phyloP scores from a whole-genome alignment of 306 rosid species.

The Spatholobus suberectus region DNA sequence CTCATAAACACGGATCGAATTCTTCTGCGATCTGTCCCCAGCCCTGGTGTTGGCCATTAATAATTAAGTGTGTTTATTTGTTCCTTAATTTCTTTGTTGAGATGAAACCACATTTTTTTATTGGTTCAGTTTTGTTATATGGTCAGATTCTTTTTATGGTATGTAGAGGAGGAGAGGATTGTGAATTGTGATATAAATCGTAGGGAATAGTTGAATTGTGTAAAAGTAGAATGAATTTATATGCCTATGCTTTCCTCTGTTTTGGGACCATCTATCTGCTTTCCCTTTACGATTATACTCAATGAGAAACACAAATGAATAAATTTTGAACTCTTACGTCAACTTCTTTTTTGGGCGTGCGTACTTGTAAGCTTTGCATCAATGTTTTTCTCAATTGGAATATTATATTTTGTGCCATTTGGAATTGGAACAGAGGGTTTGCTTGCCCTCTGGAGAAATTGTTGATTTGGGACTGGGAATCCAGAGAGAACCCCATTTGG shows the following conservation, averaged over 20 bases:
- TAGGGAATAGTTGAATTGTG: conserved; percentile 14
- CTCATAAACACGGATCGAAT: conserved; percentile 53
- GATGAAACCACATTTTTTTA: neutral
- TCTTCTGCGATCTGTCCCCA: conserved; percentile 64
- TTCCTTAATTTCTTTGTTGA: neutral
- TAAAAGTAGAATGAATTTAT: conserved; percentile 17
- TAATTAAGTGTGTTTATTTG: neutral
- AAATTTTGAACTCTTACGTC: neutral
- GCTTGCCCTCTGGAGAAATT: neutral
- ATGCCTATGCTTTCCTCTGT: conserved; percentile 18
- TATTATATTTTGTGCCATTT: neutral
- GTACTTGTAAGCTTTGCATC: neutral
- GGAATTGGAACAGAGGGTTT: neutral
- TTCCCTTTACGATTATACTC: conserved; percentile 17
- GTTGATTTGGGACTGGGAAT: neutral
- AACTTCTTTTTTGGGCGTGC: neutral
- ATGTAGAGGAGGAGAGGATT: neutral
- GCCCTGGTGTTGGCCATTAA: conserved; percentile 78
- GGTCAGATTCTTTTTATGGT: neutral
- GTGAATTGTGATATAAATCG: neutral
- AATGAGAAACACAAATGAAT: neutral
- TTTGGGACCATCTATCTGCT: conserved; percentile 29
- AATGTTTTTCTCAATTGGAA: neutral
- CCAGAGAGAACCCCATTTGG: neutral
- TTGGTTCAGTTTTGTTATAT: conserved; percentile 33